Conservation (phyloP, 2,329 filamentous ascomycete species). For the Botryotinia calthae region DNA sequence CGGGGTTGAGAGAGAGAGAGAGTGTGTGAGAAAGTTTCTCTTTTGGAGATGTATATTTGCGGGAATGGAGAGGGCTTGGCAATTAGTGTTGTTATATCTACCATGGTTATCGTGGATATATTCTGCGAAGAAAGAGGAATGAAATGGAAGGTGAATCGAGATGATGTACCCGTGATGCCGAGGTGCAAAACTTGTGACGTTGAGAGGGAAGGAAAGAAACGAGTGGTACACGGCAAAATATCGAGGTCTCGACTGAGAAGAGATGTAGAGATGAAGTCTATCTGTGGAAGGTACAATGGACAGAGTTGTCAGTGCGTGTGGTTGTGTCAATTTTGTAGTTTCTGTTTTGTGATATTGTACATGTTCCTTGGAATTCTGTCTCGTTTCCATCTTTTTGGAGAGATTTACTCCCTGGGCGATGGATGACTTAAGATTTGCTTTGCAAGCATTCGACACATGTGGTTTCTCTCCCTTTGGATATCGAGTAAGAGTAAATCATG, state of each 20-base stretch:
- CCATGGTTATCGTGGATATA: neutral
- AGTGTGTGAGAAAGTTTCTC: neutral
- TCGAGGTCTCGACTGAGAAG: neutral
- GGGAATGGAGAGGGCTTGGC: neutral
- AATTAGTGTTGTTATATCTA: neutral
- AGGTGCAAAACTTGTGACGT: neutral
- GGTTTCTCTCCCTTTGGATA: neutral
- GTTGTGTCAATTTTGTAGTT: neutral
- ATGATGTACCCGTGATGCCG: neutral
- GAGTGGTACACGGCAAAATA: neutral
- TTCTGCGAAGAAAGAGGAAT: neutral
- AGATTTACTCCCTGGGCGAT: neutral
- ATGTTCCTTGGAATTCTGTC: neutral
- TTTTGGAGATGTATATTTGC: neutral
- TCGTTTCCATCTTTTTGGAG: neutral
- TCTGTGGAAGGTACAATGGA: neutral
- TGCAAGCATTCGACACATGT: neutral
- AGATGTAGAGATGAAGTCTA: neutral
- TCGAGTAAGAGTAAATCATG: neutral
- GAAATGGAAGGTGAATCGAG: neutral
- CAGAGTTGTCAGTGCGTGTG: neutral
- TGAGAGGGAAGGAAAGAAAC: neutral
- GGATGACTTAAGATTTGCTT: neutral
- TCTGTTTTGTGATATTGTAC: neutral
- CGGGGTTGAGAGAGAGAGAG: no score